Base-by-base conservation (phyloP, 768 basidiomycete genomes). In the Boletus rubescentipes region DNA sequence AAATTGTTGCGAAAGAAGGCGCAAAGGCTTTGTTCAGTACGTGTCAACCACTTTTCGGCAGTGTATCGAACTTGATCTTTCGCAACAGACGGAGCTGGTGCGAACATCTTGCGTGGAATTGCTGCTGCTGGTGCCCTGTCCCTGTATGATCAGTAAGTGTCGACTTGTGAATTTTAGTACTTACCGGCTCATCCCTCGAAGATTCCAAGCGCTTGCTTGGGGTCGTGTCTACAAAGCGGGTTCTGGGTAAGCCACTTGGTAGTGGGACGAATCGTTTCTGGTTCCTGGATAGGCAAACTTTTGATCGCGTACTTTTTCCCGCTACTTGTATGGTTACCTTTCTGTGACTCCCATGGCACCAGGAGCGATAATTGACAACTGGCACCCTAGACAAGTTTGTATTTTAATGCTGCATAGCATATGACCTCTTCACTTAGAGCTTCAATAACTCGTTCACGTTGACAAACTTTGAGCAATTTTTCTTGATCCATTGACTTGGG, bases 211-310 rank as follows among this genome's bases (percentile, higher is more conserved):
- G 62, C 68, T 75, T 41, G 63, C 79, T 63, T 82, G 79, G 73
- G 81, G 81, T 58, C 80, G 77, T 64, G 82, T 81, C 61, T 83
- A 83, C 73, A 74, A 76, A 35, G 77, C 77, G 55, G 77, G 78
- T 23, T 68, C 66, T 40, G 57, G 60, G 21, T 69, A 40, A 62
- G 6, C 18, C 21, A 20, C 20, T n/a, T 21, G 1, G 26, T 6
- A n/a, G 21, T 23, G 31, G 20, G 16, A 32, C 14, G 12, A 40
- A 12, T 36, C 12, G 20, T 20, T 49, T 16, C 12, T 2, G 31
- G 11, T 38, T 37, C 18, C 30, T 21, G 18, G 35, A 39, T 3
- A 40, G 15, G 51, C 26, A 23, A 35, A 10, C 4, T 35, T 47
- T 41, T 30, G 23, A 16, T 42, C 11, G 4, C 7, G 15, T 34